Conservation (phyloP, 2,329 filamentous ascomycete genomes). For the Aspergillus fijiensis region DNA sequence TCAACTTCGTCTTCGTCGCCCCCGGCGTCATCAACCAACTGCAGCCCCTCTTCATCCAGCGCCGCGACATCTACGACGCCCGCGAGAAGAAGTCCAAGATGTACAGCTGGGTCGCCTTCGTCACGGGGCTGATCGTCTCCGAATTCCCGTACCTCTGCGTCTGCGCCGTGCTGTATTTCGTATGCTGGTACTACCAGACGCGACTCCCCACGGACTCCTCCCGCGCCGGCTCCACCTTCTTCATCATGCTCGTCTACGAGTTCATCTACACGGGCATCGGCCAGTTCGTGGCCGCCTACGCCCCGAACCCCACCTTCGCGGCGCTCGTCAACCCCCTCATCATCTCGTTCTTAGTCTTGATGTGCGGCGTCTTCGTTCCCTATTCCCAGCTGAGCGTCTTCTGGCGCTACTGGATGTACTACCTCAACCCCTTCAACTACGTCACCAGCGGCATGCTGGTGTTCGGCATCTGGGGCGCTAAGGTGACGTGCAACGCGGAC, state of each 20-base stretch:
- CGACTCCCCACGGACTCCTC: slow-evolving; percentile 61
- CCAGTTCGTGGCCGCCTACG: slow-evolving; percentile 77
- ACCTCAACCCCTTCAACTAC: slow-evolving; percentile 62
- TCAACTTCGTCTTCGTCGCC: slow-evolving; percentile 57
- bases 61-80: slow-evolving; percentile 62
- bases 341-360: slow-evolving; percentile 68
- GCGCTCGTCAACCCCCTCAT: slow-evolving; percentile 74
- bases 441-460: slow-evolving; percentile 57
- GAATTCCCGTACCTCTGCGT: slow-evolving; percentile 68
- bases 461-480: slow-evolving; percentile 51
- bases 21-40: slow-evolving; percentile 44
- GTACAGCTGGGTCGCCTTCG: slow-evolving; percentile 70
- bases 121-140: slow-evolving; percentile 63
- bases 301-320: slow-evolving; percentile 65
- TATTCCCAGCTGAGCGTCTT: slow-evolving; percentile 63
- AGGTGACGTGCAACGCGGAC: slow-evolving; percentile 47
- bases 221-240: slow-evolving; percentile 52
- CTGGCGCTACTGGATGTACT: slow-evolving; percentile 68
- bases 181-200: slow-evolving; percentile 69
- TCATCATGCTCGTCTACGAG: slow-evolving; percentile 73
- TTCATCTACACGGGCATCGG: slow-evolving; percentile 70
- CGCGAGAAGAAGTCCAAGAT: slow-evolving; percentile 69
- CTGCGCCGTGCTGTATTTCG: slow-evolving; percentile 63
- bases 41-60: slow-evolving; percentile 67
- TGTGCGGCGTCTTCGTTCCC: slow-evolving; percentile 70